Evolutionary conservation across 2,329 filamentous ascomycete genomes (phyloP), one percentile per base, ranked within the genome.

Genomic region (Aspergillus persii): DNA sequence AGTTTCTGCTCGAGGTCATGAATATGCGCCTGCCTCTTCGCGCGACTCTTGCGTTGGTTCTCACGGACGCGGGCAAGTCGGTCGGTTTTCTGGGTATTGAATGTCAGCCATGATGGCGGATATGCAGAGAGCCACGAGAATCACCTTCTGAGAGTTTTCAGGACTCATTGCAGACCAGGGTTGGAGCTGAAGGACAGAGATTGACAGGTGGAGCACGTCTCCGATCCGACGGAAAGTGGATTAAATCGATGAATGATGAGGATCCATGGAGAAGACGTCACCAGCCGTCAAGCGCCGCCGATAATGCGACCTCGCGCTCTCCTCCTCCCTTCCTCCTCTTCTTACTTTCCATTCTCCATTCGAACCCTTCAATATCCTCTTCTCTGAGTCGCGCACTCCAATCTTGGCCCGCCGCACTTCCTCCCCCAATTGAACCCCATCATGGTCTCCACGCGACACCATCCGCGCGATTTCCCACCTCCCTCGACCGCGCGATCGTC

Each of bases 391-490:
- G 50, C 50, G 50, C n/a, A 39, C 44, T 7, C 44, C 33, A 39
- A 18, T 1, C n/a, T 3, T 36, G 3, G 8, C n/a, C 36, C 26
- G 3, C 26, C 47, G 30, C 44, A 3, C 29, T 55, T 41, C 36
- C 12, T 41, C n/a, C 36, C 18, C 7, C 12, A 6, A 41, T 41
- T 15, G 36, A 18, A 15, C 12, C 36, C 36, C 51, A 31, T 44
- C 58, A 85, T 86, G 84, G 83, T 85, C 54, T 83, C 81, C 36
- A 85, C 83, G 41, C 81, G 83, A 65, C 77, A 81, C 26, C 83
- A 85, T 64, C 82, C 83, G 29, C 68, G 75, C 49, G 79, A 81
- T 44, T 84, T 84, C 64, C 73, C 79, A 44, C 68, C 75, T 44
- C 69, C 74, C 18, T 59, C 69, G 39, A 66, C 59, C 31, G 62